Evolutionary conservation across 345 rosid genomes (phyloP).

Genomic region (Eucalyptus virginea): DNA sequence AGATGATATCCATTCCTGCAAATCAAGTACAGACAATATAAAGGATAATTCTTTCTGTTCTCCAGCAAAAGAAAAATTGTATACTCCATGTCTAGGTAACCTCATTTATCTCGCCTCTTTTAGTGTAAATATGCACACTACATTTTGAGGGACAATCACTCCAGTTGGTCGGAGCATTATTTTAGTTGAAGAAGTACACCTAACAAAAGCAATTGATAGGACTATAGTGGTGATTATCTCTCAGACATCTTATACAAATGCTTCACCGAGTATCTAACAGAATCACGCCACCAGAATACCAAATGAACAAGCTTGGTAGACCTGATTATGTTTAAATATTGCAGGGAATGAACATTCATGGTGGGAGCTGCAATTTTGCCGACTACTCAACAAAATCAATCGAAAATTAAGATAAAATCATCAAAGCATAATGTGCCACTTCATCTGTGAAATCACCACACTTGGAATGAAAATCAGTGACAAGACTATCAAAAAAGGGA

Average conservation of each 20-base stretch:
- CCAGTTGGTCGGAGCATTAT: neutral
- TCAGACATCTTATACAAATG: neutral
- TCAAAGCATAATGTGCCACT: neutral
- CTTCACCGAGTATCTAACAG: neutral
- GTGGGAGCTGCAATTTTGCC: neutral
- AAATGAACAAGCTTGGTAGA: neutral
- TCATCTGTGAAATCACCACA: neutral
- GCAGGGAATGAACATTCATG: neutral
- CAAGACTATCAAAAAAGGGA: neutral
- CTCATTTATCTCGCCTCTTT: neutral
- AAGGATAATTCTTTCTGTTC: neutral
- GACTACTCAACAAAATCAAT: neutral
- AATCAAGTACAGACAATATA: neutral
- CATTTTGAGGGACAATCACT: neutral
- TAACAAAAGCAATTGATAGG: neutral
- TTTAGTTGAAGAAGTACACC: neutral
- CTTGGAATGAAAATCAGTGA: neutral
- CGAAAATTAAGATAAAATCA: neutral
- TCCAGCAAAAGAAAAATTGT: neutral
- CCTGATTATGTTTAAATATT: neutral
- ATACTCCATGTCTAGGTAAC: neutral
- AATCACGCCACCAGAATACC: neutral
- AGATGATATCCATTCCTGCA: slow-evolving; percentile 71
- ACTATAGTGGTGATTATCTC: neutral
- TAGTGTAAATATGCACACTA: neutral